Percentiles rank a stretch among this genome's conserved stretches.
These are phyloP conservation scores for Mucor racemosus DNA, from an alignment of 371 early-diverging fungal species.

Conservation along the genomic window DNA sequence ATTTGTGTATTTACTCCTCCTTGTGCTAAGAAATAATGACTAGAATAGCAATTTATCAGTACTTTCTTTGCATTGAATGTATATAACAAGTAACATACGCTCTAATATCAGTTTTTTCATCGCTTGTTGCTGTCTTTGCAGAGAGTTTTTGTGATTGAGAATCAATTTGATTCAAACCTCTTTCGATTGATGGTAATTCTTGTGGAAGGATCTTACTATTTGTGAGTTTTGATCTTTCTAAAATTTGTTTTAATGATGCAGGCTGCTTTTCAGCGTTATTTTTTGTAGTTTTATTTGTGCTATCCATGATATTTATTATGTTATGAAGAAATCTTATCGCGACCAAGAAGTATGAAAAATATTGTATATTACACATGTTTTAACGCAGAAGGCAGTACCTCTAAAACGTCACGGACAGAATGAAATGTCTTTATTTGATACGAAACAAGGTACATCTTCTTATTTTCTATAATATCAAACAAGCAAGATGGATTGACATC, in stretches of 20 bases:
- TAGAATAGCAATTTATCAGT: constrained; percentile 1
- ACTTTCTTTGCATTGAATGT: background rate
- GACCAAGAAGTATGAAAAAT: background rate
- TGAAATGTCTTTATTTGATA: background rate
- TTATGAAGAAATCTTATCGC: background rate
- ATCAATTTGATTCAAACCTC: constrained; percentile 48
- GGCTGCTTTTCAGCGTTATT: constrained; percentile 2
- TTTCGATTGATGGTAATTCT: constrained; percentile 44
- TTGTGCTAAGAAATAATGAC: constrained; percentile 52
- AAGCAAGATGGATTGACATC: background rate
- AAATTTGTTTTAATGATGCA: constrained; percentile 39
- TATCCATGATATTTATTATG: background rate
- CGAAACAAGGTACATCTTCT: background rate
- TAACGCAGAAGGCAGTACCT: background rate
- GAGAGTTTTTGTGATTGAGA: constrained; percentile 40
- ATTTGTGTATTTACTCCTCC: constrained; percentile 51
- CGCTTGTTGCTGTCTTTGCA: constrained; percentile 19
- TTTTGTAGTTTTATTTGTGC: background rate
- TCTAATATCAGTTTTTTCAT: constrained; percentile 36
- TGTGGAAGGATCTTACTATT: constrained; percentile 35
- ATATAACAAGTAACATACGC: constrained; percentile 31
- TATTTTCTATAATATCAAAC: background rate
- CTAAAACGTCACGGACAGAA: background rate
- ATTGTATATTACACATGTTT: background rate
- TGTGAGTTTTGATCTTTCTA: constrained; percentile 43